Conservation (phyloP, 2,329 filamentous ascomycete species). For the Dactylellina sp. region DNA sequence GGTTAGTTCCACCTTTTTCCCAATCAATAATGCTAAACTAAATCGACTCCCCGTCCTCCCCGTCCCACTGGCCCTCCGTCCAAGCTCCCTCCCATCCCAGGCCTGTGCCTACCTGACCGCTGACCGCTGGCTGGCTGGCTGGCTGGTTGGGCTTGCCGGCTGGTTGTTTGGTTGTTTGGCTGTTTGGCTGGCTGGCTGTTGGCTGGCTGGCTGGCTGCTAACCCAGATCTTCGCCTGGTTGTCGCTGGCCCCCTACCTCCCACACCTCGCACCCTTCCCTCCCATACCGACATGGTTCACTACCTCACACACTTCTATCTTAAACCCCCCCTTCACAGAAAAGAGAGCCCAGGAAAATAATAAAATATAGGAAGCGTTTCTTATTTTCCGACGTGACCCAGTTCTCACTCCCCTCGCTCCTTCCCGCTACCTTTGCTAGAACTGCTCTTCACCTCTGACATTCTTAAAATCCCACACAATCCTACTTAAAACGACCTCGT, state of each 20-base stretch:
- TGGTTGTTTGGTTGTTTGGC: slow-evolving; percentile 4
- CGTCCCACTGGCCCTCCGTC: slow-evolving; percentile 33
- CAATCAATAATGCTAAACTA: slow-evolving; percentile 52
- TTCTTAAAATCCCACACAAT: slow-evolving; percentile 57
- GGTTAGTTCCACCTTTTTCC: slow-evolving; percentile 48
- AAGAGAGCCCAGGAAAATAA: slow-evolving; percentile 52
- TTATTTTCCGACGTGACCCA: slow-evolving; percentile 57
- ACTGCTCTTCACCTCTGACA: slow-evolving; percentile 56
- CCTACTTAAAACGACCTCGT: slow-evolving; percentile 57
- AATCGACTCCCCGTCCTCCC: slow-evolving; percentile 44
- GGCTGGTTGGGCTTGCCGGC: slow-evolving; percentile 26
- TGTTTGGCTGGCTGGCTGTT: too few relatives aligned
- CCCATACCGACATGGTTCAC: slow-evolving; percentile 52
- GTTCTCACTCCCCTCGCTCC: slow-evolving; percentile 56
- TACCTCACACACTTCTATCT: slow-evolving; percentile 48
- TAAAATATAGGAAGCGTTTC: slow-evolving; percentile 55
- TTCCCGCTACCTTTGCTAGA: slow-evolving; percentile 56
- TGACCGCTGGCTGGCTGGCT: neutral
- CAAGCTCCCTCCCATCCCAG: slow-evolving; percentile 7
- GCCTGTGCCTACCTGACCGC: slow-evolving; percentile 15
- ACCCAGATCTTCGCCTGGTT: slow-evolving; percentile 50
- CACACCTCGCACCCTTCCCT: slow-evolving; percentile 32
- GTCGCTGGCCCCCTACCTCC: slow-evolving; percentile 37
- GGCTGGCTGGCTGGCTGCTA: neutral
- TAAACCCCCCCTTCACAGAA: slow-evolving; percentile 37